Percentiles rank a stretch among this genome's conserved stretches.
Evolutionary conservation across 2,329 filamentous ascomycete species (phyloP).

Genomic region (Pseudogymnoascus sp.): DNA sequence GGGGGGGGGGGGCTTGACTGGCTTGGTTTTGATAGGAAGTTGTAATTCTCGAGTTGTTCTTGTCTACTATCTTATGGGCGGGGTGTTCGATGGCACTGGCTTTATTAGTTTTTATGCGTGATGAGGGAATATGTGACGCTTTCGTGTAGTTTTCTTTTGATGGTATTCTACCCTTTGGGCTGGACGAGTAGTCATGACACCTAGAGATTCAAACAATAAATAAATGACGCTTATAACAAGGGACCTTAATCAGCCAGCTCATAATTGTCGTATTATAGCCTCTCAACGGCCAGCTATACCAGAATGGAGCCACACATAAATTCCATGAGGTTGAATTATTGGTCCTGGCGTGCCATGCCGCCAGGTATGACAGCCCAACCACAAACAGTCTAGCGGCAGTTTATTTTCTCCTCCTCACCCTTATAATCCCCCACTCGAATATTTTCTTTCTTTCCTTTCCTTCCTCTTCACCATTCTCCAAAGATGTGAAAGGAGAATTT

Average conservation of each 20-base stretch:
- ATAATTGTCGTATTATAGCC: not conserved
- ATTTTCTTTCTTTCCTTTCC: not conserved
- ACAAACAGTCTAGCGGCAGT: not conserved
- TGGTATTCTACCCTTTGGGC: not conserved
- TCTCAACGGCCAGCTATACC: not conserved
- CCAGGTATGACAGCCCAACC: not conserved
- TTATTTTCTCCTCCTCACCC: not conserved
- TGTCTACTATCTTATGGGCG: constrained; percentile 4
- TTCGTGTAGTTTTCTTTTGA: not conserved
- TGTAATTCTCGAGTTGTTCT: constrained; percentile 7
- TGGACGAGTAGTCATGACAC: not conserved
- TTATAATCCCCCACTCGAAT: not conserved
- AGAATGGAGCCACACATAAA: not conserved
- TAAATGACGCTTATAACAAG: not conserved
- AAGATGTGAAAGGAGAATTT: not conserved
- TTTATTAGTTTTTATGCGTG: not conserved
- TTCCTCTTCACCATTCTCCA: constrained; percentile 1
- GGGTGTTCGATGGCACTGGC: not conserved
- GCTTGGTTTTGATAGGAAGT: not conserved
- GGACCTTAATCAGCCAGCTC: not conserved
- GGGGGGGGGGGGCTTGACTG: not conserved
- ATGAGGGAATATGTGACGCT: not conserved
- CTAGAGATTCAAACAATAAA: not conserved
- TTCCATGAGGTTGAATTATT: not conserved
- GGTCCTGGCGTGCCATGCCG: not conserved